phyloP scores from a whole-genome alignment of 2,329 filamentous ascomycete species.

The Aspergillus sp. region DNA sequence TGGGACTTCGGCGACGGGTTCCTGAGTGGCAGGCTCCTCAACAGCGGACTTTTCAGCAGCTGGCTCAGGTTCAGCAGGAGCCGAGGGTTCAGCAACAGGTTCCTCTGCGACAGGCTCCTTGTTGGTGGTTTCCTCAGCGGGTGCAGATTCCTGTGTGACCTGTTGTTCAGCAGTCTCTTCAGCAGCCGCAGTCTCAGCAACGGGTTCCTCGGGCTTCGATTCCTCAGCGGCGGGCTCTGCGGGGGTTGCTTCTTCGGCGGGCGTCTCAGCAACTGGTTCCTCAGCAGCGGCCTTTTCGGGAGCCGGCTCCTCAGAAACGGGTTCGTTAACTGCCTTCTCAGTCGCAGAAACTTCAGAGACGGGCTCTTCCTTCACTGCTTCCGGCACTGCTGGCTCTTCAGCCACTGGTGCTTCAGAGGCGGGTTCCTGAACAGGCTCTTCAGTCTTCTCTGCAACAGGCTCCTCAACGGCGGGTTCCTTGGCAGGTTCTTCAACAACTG shows the following conservation, averaged over 20 bases:
- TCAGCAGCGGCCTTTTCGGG: conserved; percentile 6
- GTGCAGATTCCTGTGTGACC: conserved; percentile 3
- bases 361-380: conserved; percentile 1
- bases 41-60: background rate
- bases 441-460: conserved; percentile 4
- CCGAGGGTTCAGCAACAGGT: conserved; percentile 4
- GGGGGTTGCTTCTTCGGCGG: conserved; percentile 1
- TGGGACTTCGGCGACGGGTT: background rate
- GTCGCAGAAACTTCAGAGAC: conserved; percentile 3
- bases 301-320: background rate
- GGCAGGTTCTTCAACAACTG: conserved; percentile 1
- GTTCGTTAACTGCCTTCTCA: conserved; percentile 3
- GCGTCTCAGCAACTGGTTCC: conserved; percentile 2
- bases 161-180: conserved; percentile 3
- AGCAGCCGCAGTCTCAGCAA: conserved; percentile 1
- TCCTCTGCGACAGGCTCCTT: conserved; percentile 2
- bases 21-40: conserved; percentile 1
- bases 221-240: conserved; percentile 3
- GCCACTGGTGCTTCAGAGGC: conserved; percentile 4
- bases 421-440: background rate
- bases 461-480: conserved; percentile 6
- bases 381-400: conserved; percentile 7
- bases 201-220: background rate
- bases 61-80: conserved; percentile 3
- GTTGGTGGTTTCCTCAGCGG: background rate